Percentiles rank a stretch among this genome's conserved stretches.
Evolutionary conservation across 192 early-diverging fungal species (phyloP).

Genomic region (Kickxella alabastrina): DNA sequence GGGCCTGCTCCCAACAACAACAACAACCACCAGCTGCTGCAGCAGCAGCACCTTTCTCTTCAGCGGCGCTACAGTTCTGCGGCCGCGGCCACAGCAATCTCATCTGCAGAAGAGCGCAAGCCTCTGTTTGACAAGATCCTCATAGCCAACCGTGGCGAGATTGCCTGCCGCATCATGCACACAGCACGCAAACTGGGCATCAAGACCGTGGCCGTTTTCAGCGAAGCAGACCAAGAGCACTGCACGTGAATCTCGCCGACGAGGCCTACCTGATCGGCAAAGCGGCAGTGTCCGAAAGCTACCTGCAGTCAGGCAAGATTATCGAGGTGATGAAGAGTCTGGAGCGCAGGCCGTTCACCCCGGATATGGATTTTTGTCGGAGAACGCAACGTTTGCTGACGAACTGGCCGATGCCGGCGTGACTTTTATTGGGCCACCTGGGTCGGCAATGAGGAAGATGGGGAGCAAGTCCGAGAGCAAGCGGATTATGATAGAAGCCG

Average conservation of each 20-base stretch:
- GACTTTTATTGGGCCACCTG: slow-evolving; percentile 88
- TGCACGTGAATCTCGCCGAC: slow-evolving; percentile 89
- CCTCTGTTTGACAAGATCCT: slow-evolving; percentile 94
- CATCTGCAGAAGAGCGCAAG: slow-evolving; percentile 15
- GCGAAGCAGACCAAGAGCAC: slow-evolving; percentile 82
- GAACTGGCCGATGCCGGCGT: slow-evolving; percentile 60
- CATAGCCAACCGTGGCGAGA: slow-evolving; percentile 91
- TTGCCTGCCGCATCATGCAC: slow-evolving; percentile 74
- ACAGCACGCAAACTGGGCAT: slow-evolving; percentile 87
- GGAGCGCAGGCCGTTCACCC: slow-evolving; percentile 94
- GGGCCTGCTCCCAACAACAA: no score
- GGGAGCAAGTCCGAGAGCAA: slow-evolving; percentile 93
- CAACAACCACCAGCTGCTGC: no score
- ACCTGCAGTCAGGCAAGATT: slow-evolving; percentile 77
- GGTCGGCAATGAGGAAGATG: slow-evolving; percentile 85
- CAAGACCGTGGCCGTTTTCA: slow-evolving; percentile 91
- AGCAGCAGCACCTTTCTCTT: not conserved
- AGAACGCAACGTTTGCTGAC: slow-evolving; percentile 88
- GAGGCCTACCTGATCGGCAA: slow-evolving; percentile 90
- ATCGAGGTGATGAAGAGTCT: slow-evolving; percentile 69
- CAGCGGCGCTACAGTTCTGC: not conserved
- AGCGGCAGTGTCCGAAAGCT: slow-evolving; percentile 74
- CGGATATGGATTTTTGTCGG: slow-evolving; percentile 95
- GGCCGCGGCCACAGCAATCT: not conserved
- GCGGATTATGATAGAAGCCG: slow-evolving; percentile 83